These are phyloP conservation scores for Penicillium vulpinum DNA, from an alignment of 2,329 filamentous ascomycete species.

Conservation along the genomic window DNA sequence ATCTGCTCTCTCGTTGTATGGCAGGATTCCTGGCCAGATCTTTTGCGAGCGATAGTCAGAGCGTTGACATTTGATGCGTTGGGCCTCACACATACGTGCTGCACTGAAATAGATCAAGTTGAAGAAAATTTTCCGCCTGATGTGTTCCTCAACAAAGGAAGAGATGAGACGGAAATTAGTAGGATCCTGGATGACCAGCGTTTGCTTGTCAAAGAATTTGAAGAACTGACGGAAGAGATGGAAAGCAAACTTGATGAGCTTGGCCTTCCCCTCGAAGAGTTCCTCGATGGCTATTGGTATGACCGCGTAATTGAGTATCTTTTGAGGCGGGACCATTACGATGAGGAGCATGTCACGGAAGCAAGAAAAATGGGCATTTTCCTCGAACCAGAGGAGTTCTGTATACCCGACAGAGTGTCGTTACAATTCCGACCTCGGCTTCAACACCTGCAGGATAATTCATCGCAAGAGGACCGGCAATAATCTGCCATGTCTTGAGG, in stretches of 20 bases:
- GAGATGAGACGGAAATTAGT: neutral
- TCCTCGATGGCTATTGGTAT: conserved; percentile 9
- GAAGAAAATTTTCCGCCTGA: neutral
- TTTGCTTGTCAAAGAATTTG: neutral
- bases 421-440: neutral
- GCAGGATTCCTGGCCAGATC: neutral
- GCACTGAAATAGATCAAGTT: neutral
- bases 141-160: too few relatives aligned
- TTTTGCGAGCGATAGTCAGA: conserved; percentile 2
- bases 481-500: neutral
- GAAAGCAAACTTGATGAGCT: conserved; percentile 1
- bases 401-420: neutral
- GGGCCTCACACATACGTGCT: conserved; percentile 6
- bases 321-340: conserved; percentile 1
- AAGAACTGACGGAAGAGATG: conserved; percentile 2
- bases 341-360: conserved; percentile 2
- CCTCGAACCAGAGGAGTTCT: neutral
- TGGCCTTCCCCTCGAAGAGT: conserved; percentile 6
- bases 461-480: neutral
- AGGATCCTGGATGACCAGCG: conserved; percentile 6
- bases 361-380: neutral
- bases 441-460: neutral
- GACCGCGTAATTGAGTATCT: conserved; percentile 2
- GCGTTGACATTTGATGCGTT: conserved; percentile 13
- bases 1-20: neutral